phyloP scores from a whole-genome alignment of 2,329 filamentous ascomycete species.

The Penicillium aurantiogriseum region DNA sequence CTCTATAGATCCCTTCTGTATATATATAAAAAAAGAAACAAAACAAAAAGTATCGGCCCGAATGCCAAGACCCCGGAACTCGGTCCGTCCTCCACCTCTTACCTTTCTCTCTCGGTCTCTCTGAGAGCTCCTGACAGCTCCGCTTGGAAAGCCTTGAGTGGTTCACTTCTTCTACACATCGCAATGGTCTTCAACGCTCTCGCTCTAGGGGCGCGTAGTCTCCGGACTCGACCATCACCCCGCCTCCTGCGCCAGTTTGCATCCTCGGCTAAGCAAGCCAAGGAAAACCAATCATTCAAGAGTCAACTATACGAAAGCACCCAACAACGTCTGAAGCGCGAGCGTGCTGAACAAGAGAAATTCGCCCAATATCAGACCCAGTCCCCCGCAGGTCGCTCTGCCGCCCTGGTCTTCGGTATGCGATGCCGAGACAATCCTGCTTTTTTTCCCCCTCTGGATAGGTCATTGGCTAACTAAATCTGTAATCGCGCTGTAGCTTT shows the following conservation, averaged over 20 bases:
- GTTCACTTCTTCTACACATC: neutral
- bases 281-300: constrained; percentile 53
- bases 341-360: constrained; percentile 56
- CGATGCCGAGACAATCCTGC: neutral
- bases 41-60: neutral
- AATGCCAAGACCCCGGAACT: constrained; percentile 5
- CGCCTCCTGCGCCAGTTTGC: constrained; percentile 22
- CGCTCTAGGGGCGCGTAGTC: constrained; percentile 19
- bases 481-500: constrained; percentile 42
- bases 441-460: constrained; percentile 9
- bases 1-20: too few species aligned
- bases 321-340: constrained; percentile 56
- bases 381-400: constrained; percentile 39
- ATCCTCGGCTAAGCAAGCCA: constrained; percentile 20
- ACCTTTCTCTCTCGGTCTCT: neutral
- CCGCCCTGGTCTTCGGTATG: constrained; percentile 39
- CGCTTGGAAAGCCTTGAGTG: neutral
- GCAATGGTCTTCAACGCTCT: constrained; percentile 23
- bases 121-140: neutral
- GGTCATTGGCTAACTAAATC: constrained; percentile 6
- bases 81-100: constrained; percentile 10
- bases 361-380: constrained; percentile 48
- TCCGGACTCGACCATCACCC: constrained; percentile 11
- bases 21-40: neutral
- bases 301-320: constrained; percentile 63